Evolutionary conservation across 2,329 filamentous ascomycete genomes (phyloP).

Genomic region (Diaporthe citriasiana): DNA sequence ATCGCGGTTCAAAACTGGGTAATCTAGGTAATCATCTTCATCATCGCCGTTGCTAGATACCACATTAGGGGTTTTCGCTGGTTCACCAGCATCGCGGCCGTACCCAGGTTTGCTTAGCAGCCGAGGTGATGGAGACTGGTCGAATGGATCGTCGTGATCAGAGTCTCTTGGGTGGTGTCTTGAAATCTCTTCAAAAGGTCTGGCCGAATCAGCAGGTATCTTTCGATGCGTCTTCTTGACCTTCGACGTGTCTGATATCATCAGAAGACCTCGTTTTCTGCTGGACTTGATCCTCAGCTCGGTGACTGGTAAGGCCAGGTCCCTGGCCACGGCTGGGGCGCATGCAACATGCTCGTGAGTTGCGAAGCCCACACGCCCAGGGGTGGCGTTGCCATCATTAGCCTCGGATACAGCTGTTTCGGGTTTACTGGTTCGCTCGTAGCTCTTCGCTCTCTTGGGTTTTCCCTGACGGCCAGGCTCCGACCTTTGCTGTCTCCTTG

Average conservation of each 20-base stretch:
- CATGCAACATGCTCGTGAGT: background rate
- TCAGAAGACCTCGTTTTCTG: slow-evolving; percentile 63
- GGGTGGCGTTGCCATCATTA: background rate
- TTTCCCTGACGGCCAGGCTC: slow-evolving; percentile 19
- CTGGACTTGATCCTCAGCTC: slow-evolving; percentile 63
- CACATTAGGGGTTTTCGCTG: no score
- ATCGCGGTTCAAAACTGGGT: background rate
- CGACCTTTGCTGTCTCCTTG: background rate
- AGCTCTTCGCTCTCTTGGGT: slow-evolving; percentile 15
- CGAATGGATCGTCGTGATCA: slow-evolving; percentile 16
- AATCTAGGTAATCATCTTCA: background rate
- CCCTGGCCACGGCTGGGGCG: background rate
- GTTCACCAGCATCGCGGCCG: background rate
- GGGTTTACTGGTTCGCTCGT: slow-evolving; percentile 12
- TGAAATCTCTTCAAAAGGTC: background rate
- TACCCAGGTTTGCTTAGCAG: background rate
- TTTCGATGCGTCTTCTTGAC: slow-evolving; percentile 38
- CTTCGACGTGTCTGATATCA: slow-evolving; percentile 57
- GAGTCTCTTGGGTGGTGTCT: background rate
- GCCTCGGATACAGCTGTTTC: background rate
- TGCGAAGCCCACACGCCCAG: background rate
- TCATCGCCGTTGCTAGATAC: background rate
- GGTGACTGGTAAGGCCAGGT: slow-evolving; percentile 53
- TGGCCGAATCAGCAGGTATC: slow-evolving; percentile 10
- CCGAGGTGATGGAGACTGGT: background rate